phyloP scores from a whole-genome alignment of 2,329 filamentous ascomycete genomes.

The Penicillium polonicum region DNA sequence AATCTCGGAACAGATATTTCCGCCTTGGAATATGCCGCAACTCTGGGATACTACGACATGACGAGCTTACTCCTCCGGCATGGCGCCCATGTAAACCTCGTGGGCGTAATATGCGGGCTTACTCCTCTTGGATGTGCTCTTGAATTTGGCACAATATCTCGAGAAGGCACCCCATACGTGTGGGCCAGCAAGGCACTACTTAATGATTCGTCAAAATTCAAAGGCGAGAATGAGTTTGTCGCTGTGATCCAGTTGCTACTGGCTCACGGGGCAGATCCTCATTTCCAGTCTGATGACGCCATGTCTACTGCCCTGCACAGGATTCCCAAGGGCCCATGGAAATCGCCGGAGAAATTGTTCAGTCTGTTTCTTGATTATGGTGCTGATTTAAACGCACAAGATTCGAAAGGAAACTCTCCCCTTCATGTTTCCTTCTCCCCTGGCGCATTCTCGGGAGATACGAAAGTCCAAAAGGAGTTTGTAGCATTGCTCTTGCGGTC shows the following conservation, averaged over 20 bases:
- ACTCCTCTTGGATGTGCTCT: not conserved
- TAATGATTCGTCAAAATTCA: accelerated
- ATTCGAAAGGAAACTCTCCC: not conserved
- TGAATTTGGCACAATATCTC: not conserved
- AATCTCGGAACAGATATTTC: not conserved
- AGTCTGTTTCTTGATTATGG: not conserved
- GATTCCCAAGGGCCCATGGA: not conserved
- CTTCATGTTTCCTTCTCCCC: not conserved
- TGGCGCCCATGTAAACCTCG: not conserved
- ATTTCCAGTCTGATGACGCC: accelerated
- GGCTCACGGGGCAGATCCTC: not conserved
- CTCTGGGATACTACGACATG: not conserved
- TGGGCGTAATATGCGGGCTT: accelerated
- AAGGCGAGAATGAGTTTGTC: not conserved
- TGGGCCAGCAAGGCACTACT: not conserved
- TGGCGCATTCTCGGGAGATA: not conserved
- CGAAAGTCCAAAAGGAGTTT: not conserved
- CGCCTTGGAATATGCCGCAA: not conserved
- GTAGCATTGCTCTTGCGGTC: not conserved
- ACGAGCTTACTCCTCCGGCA: not conserved
- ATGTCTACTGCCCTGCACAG: not conserved
- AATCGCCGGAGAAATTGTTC: not conserved
- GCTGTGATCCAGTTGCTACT: not conserved
- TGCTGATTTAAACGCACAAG: not conserved
- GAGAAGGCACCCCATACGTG: not conserved